phyloP scores from a whole-genome alignment of 192 early-diverging fungal genomes.

The Ambispora gerdemannii region DNA sequence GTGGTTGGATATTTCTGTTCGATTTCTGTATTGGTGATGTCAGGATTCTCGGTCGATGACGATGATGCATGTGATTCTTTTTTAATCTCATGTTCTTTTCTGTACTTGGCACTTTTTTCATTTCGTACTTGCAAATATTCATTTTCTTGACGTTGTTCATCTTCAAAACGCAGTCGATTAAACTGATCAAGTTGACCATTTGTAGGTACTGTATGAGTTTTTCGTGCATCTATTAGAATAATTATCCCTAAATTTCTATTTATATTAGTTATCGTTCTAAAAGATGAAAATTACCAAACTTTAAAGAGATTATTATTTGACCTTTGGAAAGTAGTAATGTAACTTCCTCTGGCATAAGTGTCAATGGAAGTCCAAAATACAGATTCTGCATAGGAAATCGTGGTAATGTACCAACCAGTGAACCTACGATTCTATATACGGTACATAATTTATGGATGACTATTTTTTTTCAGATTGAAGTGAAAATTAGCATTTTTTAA shows the following conservation, averaged over 20 bases:
- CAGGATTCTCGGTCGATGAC: neutral
- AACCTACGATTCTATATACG: constrained; percentile 60
- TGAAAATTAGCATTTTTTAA: neutral
- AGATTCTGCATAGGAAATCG: constrained; percentile 72
- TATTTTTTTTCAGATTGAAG: neutral
- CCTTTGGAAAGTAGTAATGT: constrained; percentile 50
- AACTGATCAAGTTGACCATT: constrained; percentile 3
- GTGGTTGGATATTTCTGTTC: neutral
- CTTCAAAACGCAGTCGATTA: neutral
- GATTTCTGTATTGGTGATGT: neutral
- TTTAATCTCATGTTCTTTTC: constrained; percentile 2
- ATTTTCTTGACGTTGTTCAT: neutral
- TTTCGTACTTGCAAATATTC: neutral
- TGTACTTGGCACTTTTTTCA: neutral
- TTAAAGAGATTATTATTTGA: neutral
- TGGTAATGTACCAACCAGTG: constrained; percentile 65
- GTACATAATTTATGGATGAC: constrained; percentile 43
- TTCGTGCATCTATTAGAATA: constrained; percentile 20
- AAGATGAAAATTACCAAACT: neutral
- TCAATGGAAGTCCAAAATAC: constrained; percentile 69
- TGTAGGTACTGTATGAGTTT: constrained; percentile 16
- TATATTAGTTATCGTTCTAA: neutral
- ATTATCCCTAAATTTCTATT: constrained; percentile 20
- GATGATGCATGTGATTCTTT: constrained; percentile 5
- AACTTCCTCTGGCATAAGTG: constrained; percentile 72